A percentile compares a stretch with the other conserved stretches of the same genome.
phyloP scores from a whole-genome alignment of 2,329 filamentous ascomycete species.

The Fusarium sp. region DNA sequence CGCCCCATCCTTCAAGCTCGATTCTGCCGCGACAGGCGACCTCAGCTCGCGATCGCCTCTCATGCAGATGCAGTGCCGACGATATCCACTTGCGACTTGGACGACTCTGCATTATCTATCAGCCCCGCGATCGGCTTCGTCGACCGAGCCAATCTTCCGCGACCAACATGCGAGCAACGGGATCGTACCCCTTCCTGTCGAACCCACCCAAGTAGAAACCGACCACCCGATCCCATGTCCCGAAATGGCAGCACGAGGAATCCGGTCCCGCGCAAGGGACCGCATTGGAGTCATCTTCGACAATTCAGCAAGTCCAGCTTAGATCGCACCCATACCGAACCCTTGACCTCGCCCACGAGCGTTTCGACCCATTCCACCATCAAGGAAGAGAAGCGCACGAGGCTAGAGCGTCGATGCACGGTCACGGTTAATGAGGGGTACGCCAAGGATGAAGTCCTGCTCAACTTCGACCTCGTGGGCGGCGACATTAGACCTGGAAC shows the following conservation, averaged over 20 bases:
- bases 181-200: conserved; percentile 27
- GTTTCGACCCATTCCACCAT: conserved; percentile 63
- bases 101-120: conserved; percentile 7
- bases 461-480: conserved; percentile 80
- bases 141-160: conserved; percentile 20
- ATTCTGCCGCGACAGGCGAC: conserved; percentile 46
- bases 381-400: conserved; percentile 49
- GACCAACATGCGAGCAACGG: conserved; percentile 40
- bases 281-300: conserved; percentile 66
- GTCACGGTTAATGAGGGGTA: conserved; percentile 78
- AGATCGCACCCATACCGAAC: conserved; percentile 56
- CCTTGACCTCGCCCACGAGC: conserved; percentile 61
- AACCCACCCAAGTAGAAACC: conserved; percentile 36
- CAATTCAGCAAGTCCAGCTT: conserved; percentile 62
- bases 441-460: conserved; percentile 80
- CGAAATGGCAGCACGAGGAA: conserved; percentile 45
- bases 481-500: conserved; percentile 72
- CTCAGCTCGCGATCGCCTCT: conserved; percentile 24
- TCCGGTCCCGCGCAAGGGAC: conserved; percentile 56
- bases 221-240: conserved; percentile 43
- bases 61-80: conserved; percentile 8
- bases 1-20: conserved; percentile 6
- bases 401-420: conserved; percentile 62
- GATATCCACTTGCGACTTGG: conserved; percentile 20
- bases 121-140: conserved; percentile 19